A percentile compares a stretch with the other conserved stretches of the same genome.
phyloP scores from a whole-genome alignment of 2,329 filamentous ascomycete genomes.

The Ascochyta lentis region DNA sequence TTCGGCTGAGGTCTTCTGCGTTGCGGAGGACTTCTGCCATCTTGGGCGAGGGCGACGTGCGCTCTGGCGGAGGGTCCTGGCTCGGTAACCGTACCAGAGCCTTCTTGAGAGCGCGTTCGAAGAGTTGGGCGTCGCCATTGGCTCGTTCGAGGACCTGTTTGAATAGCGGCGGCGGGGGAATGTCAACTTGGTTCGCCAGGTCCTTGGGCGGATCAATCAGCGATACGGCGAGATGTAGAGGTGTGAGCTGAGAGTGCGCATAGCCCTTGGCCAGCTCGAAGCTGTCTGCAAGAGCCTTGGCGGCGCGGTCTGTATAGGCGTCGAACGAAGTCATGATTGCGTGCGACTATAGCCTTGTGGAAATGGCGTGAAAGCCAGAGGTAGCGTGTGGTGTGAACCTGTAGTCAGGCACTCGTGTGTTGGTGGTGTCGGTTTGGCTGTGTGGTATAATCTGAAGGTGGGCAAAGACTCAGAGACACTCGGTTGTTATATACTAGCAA shows the following conservation, averaged over 20 bases:
- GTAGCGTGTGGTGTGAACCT: constrained; percentile 20
- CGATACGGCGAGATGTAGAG: constrained; percentile 85
- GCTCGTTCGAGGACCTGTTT: constrained; percentile 93
- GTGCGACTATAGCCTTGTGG: constrained; percentile 27
- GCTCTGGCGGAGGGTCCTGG: constrained; percentile 93
- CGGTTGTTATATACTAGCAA: constrained; percentile 34
- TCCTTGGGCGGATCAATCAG: constrained; percentile 78
- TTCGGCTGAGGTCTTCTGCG: constrained; percentile 89
- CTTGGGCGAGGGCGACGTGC: constrained; percentile 79
- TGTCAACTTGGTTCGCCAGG: constrained; percentile 70
- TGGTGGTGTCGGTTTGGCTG: constrained; percentile 10
- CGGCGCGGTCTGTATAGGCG: constrained; percentile 93
- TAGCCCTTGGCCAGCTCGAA: constrained; percentile 89
- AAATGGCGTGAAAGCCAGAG: constrained; percentile 27
- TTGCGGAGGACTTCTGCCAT: constrained; percentile 84
- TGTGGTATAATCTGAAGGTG: constrained; percentile 22
- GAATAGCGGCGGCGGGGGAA: constrained; percentile 76
- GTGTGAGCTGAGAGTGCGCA: constrained; percentile 86
- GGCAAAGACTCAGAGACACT: constrained; percentile 6
- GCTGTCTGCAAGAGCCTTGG: constrained; percentile 87
- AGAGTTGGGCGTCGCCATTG: constrained; percentile 87
- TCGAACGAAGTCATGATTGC: constrained; percentile 74
- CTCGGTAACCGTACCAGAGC: constrained; percentile 86
- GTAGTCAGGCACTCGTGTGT: constrained; percentile 20
- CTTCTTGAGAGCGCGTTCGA: constrained; percentile 92